Percentiles rank a stretch among this genome's conserved stretches.
Conservation (phyloP, 768 basidiomycete genomes). For the Suillus bovinus region DNA sequence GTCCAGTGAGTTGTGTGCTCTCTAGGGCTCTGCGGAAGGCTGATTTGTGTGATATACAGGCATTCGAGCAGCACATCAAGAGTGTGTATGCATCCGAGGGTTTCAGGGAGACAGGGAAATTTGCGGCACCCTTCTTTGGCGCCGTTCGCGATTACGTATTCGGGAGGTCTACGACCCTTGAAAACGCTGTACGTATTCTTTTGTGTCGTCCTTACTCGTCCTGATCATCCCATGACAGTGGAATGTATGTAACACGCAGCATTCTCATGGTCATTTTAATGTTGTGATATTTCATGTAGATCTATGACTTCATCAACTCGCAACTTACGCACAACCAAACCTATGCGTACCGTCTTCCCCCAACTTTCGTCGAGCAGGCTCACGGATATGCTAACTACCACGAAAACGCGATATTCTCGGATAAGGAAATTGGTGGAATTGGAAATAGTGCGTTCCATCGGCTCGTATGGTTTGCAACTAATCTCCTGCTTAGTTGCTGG, state of each 20-base stretch:
- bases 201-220: background rate
- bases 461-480: background rate
- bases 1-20: conserved; percentile 43
- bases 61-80: conserved; percentile 66
- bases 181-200: conserved; percentile 56
- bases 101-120: conserved; percentile 59
- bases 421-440: conserved; percentile 57
- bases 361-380: conserved; percentile 70
- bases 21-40: conserved; percentile 8
- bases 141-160: conserved; percentile 68
- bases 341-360: conserved; percentile 75
- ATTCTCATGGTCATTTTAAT: background rate
- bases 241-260: conserved; percentile 54
- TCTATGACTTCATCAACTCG: conserved; percentile 80
- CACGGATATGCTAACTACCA: conserved; percentile 75
- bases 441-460: conserved; percentile 65
- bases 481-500: conserved; percentile 62
- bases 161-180: conserved; percentile 59
- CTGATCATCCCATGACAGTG: conserved; percentile 47
- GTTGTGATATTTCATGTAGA: conserved; percentile 37
- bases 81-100: conserved; percentile 60
- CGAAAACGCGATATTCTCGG: conserved; percentile 74
- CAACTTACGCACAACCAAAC: conserved; percentile 80
- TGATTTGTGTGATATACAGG: conserved; percentile 42
- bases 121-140: conserved; percentile 64